Evolutionary conservation across 768 basidiomycete genomes (phyloP), one percentile per base, ranked within the genome.

Genomic region (Tylopilus plumbeoviolaceoides): DNA sequence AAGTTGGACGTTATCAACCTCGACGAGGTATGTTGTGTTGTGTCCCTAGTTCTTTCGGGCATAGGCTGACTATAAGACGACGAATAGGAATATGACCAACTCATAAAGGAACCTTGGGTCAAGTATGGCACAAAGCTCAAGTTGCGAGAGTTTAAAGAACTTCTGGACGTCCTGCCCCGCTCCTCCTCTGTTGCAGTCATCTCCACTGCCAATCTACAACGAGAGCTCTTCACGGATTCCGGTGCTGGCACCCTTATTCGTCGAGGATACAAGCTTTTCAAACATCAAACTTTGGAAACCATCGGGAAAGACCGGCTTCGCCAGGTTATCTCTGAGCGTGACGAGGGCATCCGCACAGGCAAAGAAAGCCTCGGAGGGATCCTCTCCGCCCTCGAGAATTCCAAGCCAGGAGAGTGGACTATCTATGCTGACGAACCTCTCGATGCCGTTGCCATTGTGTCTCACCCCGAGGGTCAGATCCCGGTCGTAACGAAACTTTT

Each of bases 71-170:
- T 45, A 12, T 28, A 8, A n/a, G 1, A 9, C 47, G 30, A 31
- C 21, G 49, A 18, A 25, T 63, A 93, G 89, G 97, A 99, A 75
- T 98, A 95, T 72, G 91, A 95, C 60, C 81, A 81, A 21, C 85
- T 99, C 53, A 91, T 98, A 94, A 95, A 94, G 65, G 89, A 98
- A 72, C 82, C 94, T 7, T 99, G 97, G 97, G 95, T 99, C 71
- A 97, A 97, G 70, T 98, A 85, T 68, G 97, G 95, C 55, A 98
- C 95, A 58, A 99, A 99, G 72, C 89, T 99, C 70, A 98, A 98
- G 75, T 81, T 99, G 52, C 88, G 97, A 58, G 95, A 98, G 71
- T 98, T 99, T 80, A 99, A 99, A 74, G 97, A 98, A 65, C 85
- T 99, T 49, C 83, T 99, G 41, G 97, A 98, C 67, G 88, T 95